Conservation (phyloP, 805 yeast species). For the Pichia cabralensis region DNA sequence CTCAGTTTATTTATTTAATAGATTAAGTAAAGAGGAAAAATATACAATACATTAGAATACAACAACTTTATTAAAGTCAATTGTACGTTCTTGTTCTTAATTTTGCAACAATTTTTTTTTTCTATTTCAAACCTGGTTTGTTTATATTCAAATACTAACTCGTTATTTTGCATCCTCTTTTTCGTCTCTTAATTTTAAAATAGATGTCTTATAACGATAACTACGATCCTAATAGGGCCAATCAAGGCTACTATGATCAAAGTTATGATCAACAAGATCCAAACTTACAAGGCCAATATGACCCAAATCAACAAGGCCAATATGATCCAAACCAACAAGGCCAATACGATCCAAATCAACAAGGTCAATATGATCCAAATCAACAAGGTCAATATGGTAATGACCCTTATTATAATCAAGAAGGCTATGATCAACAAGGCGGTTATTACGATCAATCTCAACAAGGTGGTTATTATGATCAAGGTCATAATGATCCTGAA, state of each 20-base stretch:
- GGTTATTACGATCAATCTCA: conserved; percentile 29
- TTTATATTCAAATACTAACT: conserved; percentile 7
- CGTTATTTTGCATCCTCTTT: not conserved
- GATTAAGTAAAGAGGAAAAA: too few relatives aligned
- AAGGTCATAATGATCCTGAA: conserved; percentile 40
- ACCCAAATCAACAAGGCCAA: conserved; percentile 19
- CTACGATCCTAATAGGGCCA: conserved; percentile 31
- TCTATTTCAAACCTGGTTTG: not conserved
- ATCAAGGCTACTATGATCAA: conserved; percentile 9
- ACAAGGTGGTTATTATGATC: conserved; percentile 38
- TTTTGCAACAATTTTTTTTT: not conserved
- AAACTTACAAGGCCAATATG: conserved; percentile 13
- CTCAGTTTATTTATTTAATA: too few relatives aligned
- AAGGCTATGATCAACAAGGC: conserved; percentile 14
- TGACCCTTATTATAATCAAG: conserved; percentile 17
- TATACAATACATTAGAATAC: too few relatives aligned
- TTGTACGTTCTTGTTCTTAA: too few relatives aligned
- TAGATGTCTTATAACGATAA: conserved; percentile 57
- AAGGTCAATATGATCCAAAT: conserved; percentile 36
- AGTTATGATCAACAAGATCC: conserved; percentile 11
- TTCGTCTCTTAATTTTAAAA: too few relatives aligned
- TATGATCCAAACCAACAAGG: conserved; percentile 21
- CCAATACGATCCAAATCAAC: conserved; percentile 17
- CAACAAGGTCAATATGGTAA: conserved; percentile 39
- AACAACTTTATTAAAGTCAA: too few relatives aligned